Percentiles rank a stretch among this genome's conserved stretches.
Evolutionary conservation across 129 eudicot species (phyloP).

Genomic region (Helichrysum umbraculigerum): DNA sequence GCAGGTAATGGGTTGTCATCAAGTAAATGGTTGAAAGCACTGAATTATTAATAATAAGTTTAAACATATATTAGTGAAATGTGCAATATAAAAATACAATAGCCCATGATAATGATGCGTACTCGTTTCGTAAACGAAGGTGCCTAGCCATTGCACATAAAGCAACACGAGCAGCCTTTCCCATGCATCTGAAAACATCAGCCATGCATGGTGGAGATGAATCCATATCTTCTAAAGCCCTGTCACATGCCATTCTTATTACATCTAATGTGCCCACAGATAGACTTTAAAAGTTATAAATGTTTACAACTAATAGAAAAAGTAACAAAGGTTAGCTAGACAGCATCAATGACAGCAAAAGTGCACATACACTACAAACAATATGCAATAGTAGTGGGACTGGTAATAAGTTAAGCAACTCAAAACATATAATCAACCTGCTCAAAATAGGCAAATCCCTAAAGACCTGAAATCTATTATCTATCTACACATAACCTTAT

Average conservation of each 20-base stretch:
- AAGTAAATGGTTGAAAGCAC: conserved; percentile 83
- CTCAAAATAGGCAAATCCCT: neutral
- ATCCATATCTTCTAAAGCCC: conserved; percentile 87
- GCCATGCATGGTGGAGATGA: conserved; percentile 96
- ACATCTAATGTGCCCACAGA: conserved; percentile 17
- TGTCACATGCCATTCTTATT: conserved; percentile 41
- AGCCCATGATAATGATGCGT: conserved; percentile 31
- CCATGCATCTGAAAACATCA: conserved; percentile 92
- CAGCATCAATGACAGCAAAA: conserved; percentile 12
- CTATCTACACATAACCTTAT: neutral
- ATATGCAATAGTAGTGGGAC: neutral
- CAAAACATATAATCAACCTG: too few relatives aligned
- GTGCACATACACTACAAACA: neutral
- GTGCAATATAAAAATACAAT: neutral
- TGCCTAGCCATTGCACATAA: conserved; percentile 88
- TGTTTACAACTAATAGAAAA: conserved; percentile 2
- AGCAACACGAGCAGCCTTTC: conserved; percentile 92
- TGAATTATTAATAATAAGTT: conserved; percentile 41
- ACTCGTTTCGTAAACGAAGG: conserved; percentile 97
- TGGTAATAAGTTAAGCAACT: too few relatives aligned
- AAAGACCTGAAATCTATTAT: neutral
- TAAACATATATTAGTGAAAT: conserved; percentile 21
- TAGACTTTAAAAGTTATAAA: neutral
- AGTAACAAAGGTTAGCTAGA: neutral
- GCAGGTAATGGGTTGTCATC: conserved; percentile 92